Base-by-base conservation (phyloP, 2,329 filamentous ascomycete genomes). In the Beauveria sp. region DNA sequence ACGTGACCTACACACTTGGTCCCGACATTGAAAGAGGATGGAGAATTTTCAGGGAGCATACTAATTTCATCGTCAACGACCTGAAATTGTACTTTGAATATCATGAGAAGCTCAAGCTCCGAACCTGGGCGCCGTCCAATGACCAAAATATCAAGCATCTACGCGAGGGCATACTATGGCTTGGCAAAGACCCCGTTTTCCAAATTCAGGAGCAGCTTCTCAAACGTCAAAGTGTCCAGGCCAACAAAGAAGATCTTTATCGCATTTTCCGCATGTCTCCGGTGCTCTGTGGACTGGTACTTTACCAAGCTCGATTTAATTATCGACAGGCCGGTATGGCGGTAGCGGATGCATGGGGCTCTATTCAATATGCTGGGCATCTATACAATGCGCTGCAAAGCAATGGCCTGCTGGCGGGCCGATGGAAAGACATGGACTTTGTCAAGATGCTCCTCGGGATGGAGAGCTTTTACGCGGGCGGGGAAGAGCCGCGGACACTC, bases 1-100 rank as follows among this genome's bases (percentile, higher is more conserved):
- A 75, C 56, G 68, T 56, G 24, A 56, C 53, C n/a, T 46, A 56
- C 7, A 22, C 42, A 28, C 40, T 56, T 14, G 53, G 53, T 3
- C 40, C 53, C 2, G 40, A 14, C n/a, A 40, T 56, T 31, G 53
- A 31, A 56, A n/a, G 18, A 45, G 40, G 22, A 20, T 55, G 40
- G 40, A 2, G 16, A 5, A 12, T 8, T 8, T 46, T 46, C 4
- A 20, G 9, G 20, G 1, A 3, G 1, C 53, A 56, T n/a, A 22
- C 40, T 1, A 22, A 46, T 5, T 56, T 46, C 18, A 56, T 56
- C 16, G 40, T 16, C 18, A 26, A 28, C 5, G 53, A 46, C 6
- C 22, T 56, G 24, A 31, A 20, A 6, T 2, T 3, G 8, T 24
- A 34, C 34, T 26, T 56, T 4, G 26, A 56, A 1, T 56, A 14